A percentile compares a stretch with the other conserved stretches of the same genome.
These are phyloP conservation scores for Mycena haematopus DNA, from an alignment of 768 basidiomycete genomes.

Conservation along the genomic window DNA sequence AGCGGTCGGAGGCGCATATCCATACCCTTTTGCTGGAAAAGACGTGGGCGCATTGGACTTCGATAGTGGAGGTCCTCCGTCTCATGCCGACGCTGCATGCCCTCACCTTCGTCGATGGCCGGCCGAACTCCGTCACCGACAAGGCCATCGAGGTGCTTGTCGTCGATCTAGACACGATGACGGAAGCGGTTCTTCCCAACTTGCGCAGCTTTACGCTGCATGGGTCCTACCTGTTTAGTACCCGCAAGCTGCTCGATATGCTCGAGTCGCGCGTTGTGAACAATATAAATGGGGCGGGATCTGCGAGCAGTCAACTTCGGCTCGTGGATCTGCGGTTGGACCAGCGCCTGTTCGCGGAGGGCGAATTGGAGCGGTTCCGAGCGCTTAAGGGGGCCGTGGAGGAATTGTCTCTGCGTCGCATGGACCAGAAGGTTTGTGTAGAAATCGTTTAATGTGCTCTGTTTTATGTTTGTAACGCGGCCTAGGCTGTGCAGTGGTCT, in stretches of 20 bases:
- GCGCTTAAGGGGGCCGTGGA: background rate
- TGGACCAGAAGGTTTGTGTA: no score
- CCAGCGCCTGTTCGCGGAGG: background rate
- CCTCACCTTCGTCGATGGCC: background rate
- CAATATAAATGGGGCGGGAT: no score
- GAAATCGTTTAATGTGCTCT: no score
- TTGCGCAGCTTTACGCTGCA: background rate
- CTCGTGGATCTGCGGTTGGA: background rate
- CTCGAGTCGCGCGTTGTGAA: conserved; percentile 2
- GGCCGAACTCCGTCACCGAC: background rate
- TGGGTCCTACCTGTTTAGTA: conserved; percentile 2
- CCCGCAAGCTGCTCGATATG: conserved; percentile 5
- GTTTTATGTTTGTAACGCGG: no score
- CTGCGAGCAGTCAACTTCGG: background rate
- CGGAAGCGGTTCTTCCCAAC: background rate
- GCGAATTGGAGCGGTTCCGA: background rate
- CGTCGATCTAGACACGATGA: background rate
- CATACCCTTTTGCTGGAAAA: background rate
- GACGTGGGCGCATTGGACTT: background rate
- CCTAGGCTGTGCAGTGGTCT: no score
- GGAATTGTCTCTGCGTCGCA: background rate
- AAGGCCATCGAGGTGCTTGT: background rate
- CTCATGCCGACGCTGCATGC: background rate
- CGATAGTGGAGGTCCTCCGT: background rate
- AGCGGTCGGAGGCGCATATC: background rate